Evolutionary conservation across 2,329 filamentous ascomycete species (phyloP).

Genomic region (Aspergillaceae sp.): DNA sequence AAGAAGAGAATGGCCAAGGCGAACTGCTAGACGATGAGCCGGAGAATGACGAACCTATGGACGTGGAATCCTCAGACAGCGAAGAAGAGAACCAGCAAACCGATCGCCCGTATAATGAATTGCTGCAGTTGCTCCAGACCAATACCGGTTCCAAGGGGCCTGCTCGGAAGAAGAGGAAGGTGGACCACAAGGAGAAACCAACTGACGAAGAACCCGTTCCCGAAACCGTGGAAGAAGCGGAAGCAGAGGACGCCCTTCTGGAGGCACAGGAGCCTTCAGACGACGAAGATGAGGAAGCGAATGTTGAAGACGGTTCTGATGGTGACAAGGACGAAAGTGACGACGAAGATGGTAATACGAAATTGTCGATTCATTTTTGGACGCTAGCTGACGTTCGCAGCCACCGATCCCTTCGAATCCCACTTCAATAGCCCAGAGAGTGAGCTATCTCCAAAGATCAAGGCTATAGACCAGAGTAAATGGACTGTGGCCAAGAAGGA

Average conservation of each 20-base stretch:
- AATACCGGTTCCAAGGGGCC: constrained; percentile 35
- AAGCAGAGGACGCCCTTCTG: constrained; percentile 36
- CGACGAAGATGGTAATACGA: constrained; percentile 26
- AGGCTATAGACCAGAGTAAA: constrained; percentile 39
- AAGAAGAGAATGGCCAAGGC: constrained; percentile 23
- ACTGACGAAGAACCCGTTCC: constrained; percentile 15
- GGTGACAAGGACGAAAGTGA: constrained; percentile 22
- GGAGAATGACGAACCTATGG: constrained; percentile 32
- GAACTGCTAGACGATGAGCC: constrained; percentile 34
- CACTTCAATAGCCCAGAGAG: constrained; percentile 65
- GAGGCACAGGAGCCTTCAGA: constrained; percentile 44
- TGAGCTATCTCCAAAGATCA: constrained; percentile 45
- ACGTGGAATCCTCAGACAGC: constrained; percentile 32
- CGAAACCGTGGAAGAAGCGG: constrained; percentile 10
- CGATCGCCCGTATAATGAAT: constrained; percentile 45
- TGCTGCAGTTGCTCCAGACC: constrained; percentile 48
- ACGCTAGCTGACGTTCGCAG: constrained; percentile 41
- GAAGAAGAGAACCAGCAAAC: constrained; percentile 34
- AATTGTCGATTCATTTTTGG: constrained; percentile 1
- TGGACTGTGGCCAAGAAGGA: constrained; percentile 41
- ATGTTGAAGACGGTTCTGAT: constrained; percentile 31
- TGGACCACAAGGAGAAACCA: constrained; percentile 30
- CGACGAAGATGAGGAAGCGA: constrained; percentile 31
- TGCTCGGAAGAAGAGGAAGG: constrained; percentile 46
- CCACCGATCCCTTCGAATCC: constrained; percentile 64